A percentile compares a stretch with the other conserved stretches of the same genome.
Conservation (phyloP, 2,329 filamentous ascomycete species). For the Monilinia laxa region DNA sequence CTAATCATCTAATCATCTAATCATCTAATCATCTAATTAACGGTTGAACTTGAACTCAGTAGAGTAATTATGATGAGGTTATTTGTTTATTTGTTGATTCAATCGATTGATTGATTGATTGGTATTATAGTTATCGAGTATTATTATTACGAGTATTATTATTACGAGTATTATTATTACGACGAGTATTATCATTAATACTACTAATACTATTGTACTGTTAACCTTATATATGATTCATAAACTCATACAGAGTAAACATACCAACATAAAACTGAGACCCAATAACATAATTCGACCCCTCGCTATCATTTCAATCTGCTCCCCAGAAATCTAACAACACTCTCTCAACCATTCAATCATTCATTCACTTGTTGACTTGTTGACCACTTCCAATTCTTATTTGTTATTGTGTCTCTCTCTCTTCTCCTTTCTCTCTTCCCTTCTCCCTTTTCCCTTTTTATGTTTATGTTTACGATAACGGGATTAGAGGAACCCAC, state of each 20-base stretch:
- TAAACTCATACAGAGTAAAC: too few relatives aligned
- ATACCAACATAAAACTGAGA: background rate
- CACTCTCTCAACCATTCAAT: constrained; percentile 18
- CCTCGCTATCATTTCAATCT: constrained; percentile 13
- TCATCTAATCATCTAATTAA: too few relatives aligned
- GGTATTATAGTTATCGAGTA: too few relatives aligned
- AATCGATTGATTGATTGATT: too few relatives aligned
- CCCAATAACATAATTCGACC: constrained; percentile 24
- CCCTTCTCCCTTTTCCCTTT: background rate
- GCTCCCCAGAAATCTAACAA: background rate
- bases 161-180: too few relatives aligned
- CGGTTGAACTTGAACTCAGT: too few relatives aligned
- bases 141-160: too few relatives aligned
- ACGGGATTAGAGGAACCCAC: constrained; percentile 1
- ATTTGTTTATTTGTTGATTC: too few relatives aligned
- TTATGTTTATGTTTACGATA: constrained; percentile 11
- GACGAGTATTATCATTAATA: too few relatives aligned
- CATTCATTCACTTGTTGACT: constrained; percentile 19
- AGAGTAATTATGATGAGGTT: too few relatives aligned
- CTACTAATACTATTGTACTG: too few relatives aligned
- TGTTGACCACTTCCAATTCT: background rate
- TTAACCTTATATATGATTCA: background rate
- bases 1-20: too few relatives aligned
- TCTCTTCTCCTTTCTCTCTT: background rate
- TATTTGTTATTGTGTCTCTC: constrained; percentile 6